These are phyloP conservation scores for Fusarium hostae DNA, from an alignment of 2,329 filamentous ascomycete genomes.

Conservation along the genomic window DNA sequence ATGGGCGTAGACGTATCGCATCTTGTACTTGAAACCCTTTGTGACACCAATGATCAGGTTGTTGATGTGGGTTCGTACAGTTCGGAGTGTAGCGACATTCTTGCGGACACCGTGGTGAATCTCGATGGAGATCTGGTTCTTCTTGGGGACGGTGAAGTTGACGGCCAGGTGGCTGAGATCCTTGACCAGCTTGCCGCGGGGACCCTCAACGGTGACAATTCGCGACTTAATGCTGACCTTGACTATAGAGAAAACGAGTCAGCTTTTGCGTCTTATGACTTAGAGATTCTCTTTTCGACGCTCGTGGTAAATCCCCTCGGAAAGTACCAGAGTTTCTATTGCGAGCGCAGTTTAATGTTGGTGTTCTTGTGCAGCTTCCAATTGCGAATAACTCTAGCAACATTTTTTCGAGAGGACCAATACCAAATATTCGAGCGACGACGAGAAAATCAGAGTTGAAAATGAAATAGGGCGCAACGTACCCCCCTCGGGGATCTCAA, in stretches of 20 bases:
- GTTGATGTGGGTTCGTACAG: constrained; percentile 97
- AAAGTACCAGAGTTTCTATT: constrained; percentile 3
- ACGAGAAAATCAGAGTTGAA: not conserved
- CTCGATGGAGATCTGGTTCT: constrained; percentile 92
- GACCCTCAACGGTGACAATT: constrained; percentile 95
- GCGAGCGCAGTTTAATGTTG: constrained; percentile 24
- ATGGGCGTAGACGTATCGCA: constrained; percentile 99
- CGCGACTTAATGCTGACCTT: constrained; percentile 98
- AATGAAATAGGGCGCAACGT: constrained; percentile 61
- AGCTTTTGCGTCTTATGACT: constrained; percentile 39
- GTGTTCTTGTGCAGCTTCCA: constrained; percentile 25
- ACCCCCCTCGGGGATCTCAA: constrained; percentile 97
- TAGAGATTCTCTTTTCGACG: constrained; percentile 4
- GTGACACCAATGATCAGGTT: constrained; percentile 99
- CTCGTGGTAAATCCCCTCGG: constrained; percentile 3
- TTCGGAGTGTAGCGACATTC: constrained; percentile 97
- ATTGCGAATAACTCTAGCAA: constrained; percentile 28
- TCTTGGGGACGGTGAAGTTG: constrained; percentile 89
- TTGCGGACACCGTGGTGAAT: constrained; percentile 99
- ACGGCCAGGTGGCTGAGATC: constrained; percentile 96
- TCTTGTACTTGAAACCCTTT: constrained; percentile 99
- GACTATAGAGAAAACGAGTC: constrained; percentile 69
- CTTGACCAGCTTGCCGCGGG: constrained; percentile 97
- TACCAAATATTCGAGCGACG: constrained; percentile 15
- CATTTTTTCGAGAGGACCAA: constrained; percentile 16